Evolutionary conservation across 2,329 filamentous ascomycete species (phyloP).

Genomic region (Fusarium sp.): DNA sequence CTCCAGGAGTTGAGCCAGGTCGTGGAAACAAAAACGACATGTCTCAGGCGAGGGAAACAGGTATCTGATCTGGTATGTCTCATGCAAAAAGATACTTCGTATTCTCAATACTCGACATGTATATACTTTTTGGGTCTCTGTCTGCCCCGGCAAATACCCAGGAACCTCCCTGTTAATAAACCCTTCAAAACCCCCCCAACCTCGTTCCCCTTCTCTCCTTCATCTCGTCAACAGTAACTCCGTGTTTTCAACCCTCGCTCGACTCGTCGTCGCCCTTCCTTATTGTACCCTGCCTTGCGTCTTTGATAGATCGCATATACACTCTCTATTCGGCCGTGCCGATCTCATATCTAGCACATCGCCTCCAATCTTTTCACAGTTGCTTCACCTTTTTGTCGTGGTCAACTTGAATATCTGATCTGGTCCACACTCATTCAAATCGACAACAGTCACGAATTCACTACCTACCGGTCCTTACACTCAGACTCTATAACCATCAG

Average conservation of each 20-base stretch:
- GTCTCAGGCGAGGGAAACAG: conserved; percentile 6
- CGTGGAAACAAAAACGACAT: conserved; percentile 26
- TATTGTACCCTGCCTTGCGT: conserved; percentile 48
- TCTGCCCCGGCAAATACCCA: conserved; percentile 12
- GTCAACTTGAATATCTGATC: conserved; percentile 30
- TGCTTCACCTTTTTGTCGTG: conserved; percentile 31
- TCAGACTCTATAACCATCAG: conserved; percentile 1
- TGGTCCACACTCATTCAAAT: conserved; percentile 29
- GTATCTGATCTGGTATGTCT: conserved; percentile 8
- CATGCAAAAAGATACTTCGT: conserved; percentile 11
- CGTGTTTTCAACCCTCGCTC: conserved; percentile 40
- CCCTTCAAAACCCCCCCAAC: conserved; percentile 30
- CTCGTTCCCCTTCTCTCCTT: conserved; percentile 32
- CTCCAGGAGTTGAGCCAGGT: background rate
- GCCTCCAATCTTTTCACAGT: conserved; percentile 30
- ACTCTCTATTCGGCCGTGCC: conserved; percentile 51
- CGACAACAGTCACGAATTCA: conserved; percentile 16
- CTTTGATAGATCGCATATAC: conserved; percentile 61
- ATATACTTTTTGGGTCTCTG: background rate
- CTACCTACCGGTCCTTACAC: conserved; percentile 1
- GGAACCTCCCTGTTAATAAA: conserved; percentile 37
- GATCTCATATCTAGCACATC: conserved; percentile 35
- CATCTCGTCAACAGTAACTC: conserved; percentile 35
- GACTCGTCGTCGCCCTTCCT: conserved; percentile 42
- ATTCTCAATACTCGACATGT: conserved; percentile 4